These are phyloP conservation scores for Pythium utonaiense DNA, from an alignment of 352 stramenopile genomes.

Conservation along the genomic window DNA sequence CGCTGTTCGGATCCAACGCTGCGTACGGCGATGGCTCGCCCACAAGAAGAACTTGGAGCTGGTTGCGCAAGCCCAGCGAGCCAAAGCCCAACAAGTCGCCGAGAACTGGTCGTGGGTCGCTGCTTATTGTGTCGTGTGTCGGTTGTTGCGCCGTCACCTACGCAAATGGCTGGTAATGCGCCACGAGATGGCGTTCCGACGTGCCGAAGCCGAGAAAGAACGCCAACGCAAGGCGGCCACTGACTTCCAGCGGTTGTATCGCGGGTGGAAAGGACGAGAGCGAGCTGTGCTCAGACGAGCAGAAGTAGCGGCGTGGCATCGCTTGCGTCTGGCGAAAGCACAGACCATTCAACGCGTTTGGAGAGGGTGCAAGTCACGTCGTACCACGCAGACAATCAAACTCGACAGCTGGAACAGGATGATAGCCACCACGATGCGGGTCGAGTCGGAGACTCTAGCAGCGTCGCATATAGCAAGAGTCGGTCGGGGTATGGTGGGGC, in stretches of 20 bases:
- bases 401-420: background rate
- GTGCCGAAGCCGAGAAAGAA: slow-evolving; percentile 17
- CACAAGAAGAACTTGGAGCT: slow-evolving; percentile 24
- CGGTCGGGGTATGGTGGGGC: slow-evolving; percentile 39
- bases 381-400: slow-evolving; percentile 18
- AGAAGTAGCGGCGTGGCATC: background rate
- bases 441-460: background rate
- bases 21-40: slow-evolving; percentile 32
- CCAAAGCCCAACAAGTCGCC: slow-evolving; percentile 26
- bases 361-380: slow-evolving; percentile 25
- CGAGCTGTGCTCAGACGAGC: background rate
- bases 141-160: slow-evolving; percentile 29
- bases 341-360: slow-evolving; percentile 38
- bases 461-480: slow-evolving; percentile 39
- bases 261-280: slow-evolving; percentile 25
- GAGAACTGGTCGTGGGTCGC: slow-evolving; percentile 29
- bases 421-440: background rate
- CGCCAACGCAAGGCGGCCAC: slow-evolving; percentile 24
- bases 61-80: slow-evolving; percentile 23
- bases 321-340: background rate
- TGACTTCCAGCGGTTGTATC: slow-evolving; percentile 40
- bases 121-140: slow-evolving; percentile 30
- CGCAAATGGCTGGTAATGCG: slow-evolving; percentile 31
- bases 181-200: slow-evolving; percentile 33
- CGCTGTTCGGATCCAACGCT: slow-evolving; percentile 47